Evolutionary conservation across 2,329 filamentous ascomycete genomes (phyloP).

Genomic region (Grosmannia huntii): DNA sequence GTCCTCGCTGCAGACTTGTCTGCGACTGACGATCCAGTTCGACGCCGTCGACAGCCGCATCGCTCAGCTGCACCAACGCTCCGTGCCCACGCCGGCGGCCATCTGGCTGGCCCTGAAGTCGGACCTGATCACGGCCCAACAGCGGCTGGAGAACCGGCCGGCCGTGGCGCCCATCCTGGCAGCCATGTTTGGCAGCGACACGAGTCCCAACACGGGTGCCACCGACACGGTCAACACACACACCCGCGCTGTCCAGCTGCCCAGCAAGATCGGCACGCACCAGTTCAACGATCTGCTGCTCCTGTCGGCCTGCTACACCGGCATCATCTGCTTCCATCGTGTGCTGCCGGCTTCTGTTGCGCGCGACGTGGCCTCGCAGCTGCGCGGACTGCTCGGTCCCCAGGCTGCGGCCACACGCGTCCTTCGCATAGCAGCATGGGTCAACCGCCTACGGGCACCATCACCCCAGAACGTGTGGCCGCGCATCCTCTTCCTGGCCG

Average conservation of each 20-base stretch:
- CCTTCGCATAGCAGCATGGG: constrained; percentile 3
- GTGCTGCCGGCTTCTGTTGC: background rate
- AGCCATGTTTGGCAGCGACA: background rate
- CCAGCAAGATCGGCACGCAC: background rate
- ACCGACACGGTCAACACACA: background rate
- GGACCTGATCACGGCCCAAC: background rate
- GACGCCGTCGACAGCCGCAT: constrained; percentile 5
- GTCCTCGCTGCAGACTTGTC: background rate
- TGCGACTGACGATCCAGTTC: constrained; percentile 4
- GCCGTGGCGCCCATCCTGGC: background rate
- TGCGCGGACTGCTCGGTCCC: background rate
- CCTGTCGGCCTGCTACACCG: constrained; percentile 4
- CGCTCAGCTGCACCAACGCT: constrained; percentile 1
- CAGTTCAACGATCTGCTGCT: constrained; percentile 5
- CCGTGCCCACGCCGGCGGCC: background rate
- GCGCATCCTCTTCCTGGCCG: constrained; percentile 11
- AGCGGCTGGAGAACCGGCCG: constrained; percentile 1
- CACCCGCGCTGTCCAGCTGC: background rate
- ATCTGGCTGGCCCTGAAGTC: constrained; percentile 1
- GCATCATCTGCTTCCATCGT: constrained; percentile 5
- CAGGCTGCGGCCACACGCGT: constrained; percentile 2
- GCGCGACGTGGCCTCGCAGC: background rate
- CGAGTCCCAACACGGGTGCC: background rate
- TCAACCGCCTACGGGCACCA: constrained; percentile 1
- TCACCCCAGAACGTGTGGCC: constrained; percentile 10